Conservation (phyloP, 176 grass and related monocot genomes). For the Carex pumila region DNA sequence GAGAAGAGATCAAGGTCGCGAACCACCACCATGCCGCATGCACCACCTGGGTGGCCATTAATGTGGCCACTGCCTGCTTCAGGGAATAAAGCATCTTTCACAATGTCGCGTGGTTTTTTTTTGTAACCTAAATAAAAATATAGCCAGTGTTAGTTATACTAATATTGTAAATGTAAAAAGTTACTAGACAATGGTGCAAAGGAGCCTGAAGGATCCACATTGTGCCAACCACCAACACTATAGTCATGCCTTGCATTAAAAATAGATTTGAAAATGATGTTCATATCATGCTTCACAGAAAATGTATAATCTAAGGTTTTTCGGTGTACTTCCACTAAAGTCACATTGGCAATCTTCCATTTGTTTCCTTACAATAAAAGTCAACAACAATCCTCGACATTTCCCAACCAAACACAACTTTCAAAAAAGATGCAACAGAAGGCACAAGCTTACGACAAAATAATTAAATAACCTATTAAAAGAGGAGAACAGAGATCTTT, state of each 20-base stretch:
- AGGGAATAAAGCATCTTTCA: constrained; percentile 82
- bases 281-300: neutral
- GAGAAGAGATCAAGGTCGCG: constrained; percentile 81
- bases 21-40: constrained; percentile 73
- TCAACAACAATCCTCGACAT: neutral
- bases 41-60: constrained; percentile 62
- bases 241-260: neutral
- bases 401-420: neutral
- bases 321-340: neutral
- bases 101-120: constrained; percentile 70
- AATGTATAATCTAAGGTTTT: neutral
- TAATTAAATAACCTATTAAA: neutral
- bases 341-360: neutral
- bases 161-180: neutral
- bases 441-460: neutral
- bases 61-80: constrained; percentile 67
- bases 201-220: neutral
- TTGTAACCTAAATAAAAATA: constrained; percentile 68
- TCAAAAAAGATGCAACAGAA: neutral
- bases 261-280: neutral
- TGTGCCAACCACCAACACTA: neutral
- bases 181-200: neutral
- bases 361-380: neutral
- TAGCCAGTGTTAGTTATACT: neutral
- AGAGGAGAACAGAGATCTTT: neutral